phyloP scores from a whole-genome alignment of 192 early-diverging fungal genomes.

The Entomortierella chlamydospora region DNA sequence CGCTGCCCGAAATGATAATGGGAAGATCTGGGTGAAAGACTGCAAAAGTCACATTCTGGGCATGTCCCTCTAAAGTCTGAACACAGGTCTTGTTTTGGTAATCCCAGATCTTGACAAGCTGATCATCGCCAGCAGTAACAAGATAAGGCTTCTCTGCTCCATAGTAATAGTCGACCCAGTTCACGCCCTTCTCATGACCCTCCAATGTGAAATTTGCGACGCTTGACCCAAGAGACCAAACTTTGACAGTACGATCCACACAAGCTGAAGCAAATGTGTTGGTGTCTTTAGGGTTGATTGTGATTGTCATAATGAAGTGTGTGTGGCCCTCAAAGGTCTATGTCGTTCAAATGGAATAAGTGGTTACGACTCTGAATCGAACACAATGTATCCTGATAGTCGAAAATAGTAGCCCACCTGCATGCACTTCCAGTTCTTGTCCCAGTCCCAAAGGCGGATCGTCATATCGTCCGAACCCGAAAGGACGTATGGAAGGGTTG shows the following conservation, averaged over 20 bases:
- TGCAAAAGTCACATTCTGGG: constrained; percentile 92
- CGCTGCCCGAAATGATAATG: constrained; percentile 94
- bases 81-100: constrained; percentile 99
- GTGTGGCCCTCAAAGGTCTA: constrained; percentile 97
- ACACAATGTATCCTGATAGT: neutral
- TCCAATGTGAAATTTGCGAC: constrained; percentile 97
- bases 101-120: constrained; percentile 97
- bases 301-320: constrained; percentile 97
- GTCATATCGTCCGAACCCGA: constrained; percentile 97
- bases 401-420: constrained; percentile 65
- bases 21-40: constrained; percentile 95
- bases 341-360: neutral
- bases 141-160: constrained; percentile 99
- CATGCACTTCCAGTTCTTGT: constrained; percentile 97
- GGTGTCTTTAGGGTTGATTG: constrained; percentile 97
- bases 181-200: constrained; percentile 98
- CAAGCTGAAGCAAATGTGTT: constrained; percentile 99
- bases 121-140: constrained; percentile 96
- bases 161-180: constrained; percentile 98
- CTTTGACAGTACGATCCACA: constrained; percentile 96
- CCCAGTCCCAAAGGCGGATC: constrained; percentile 99
- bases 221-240: constrained; percentile 96
- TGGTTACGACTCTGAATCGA: neutral
- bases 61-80: constrained; percentile 98
- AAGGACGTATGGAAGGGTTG: constrained; percentile 91